These are phyloP conservation scores for Triglochin maritima DNA, from an alignment of 106 monocot genomes.

Conservation along the genomic window DNA sequence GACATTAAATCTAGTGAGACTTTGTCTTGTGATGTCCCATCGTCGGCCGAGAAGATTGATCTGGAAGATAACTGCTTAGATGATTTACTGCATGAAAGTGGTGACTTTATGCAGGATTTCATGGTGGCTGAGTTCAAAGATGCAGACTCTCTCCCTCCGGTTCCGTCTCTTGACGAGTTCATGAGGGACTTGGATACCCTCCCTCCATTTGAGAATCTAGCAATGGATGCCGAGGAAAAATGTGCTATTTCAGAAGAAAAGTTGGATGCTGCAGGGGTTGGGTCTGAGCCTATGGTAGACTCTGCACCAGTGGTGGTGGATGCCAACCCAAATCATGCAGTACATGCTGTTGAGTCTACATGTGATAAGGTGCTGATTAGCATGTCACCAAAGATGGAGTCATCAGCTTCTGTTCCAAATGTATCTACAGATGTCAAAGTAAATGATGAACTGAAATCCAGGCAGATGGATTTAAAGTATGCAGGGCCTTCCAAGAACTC, in stretches of 20 bases:
- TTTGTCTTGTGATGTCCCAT: not conserved
- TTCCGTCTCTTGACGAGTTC: conserved; percentile 81
- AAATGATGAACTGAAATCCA: not conserved
- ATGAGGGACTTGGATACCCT: conserved; percentile 78
- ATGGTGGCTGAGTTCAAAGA: conserved; percentile 67
- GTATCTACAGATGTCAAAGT: not conserved
- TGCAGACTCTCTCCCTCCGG: conserved; percentile 52
- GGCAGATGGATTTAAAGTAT: conserved; percentile 5
- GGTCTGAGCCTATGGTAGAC: conserved; percentile 13
- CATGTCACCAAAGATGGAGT: not conserved
- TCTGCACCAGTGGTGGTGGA: conserved; percentile 8
- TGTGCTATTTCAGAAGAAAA: conserved; percentile 10
- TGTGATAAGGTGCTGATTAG: not conserved
- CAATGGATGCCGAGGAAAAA: conserved; percentile 17
- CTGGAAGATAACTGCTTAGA: conserved; percentile 1
- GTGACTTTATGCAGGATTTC: conserved; percentile 67
- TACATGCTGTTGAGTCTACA: not conserved
- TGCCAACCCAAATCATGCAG: conserved; percentile 13
- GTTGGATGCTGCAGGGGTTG: conserved; percentile 9
- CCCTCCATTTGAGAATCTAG: conserved; percentile 73
- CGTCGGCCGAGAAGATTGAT: not conserved
- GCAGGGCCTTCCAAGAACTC: not conserved
- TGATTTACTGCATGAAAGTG: conserved; percentile 28
- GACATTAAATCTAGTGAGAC: not conserved
- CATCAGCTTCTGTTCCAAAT: conserved; percentile 1